Conservation (phyloP, 2,329 filamentous ascomycete genomes). For the Thielaviopsis musarum region DNA sequence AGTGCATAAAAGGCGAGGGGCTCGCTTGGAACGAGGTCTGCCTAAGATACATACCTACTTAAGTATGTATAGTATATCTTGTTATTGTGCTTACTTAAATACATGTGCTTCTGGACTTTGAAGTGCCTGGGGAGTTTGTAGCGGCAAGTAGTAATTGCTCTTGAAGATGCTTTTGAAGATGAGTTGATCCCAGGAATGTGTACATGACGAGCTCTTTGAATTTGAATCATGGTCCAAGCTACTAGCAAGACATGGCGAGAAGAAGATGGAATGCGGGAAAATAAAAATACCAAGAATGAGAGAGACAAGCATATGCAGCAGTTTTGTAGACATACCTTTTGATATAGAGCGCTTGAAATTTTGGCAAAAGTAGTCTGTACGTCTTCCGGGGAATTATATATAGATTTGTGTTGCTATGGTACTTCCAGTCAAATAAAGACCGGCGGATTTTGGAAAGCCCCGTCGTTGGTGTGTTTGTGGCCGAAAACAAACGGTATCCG, state of each 20-base stretch:
- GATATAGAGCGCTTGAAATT: background rate
- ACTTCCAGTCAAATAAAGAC: background rate
- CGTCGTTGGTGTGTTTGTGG: background rate
- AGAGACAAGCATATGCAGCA: background rate
- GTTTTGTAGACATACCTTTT: background rate
- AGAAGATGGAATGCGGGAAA: background rate
- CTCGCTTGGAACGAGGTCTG: background rate
- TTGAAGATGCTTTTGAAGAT: too few relatives aligned
- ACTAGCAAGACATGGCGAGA: background rate
- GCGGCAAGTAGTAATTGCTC: too few relatives aligned
- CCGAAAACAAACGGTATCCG: background rate
- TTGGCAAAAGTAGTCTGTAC: background rate
- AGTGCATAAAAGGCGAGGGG: background rate
- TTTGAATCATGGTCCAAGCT: too few relatives aligned
- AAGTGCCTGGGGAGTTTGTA: too few relatives aligned
- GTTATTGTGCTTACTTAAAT: too few relatives aligned
- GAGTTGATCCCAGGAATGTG: too few relatives aligned
- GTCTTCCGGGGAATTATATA: background rate
- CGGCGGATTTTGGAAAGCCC: background rate
- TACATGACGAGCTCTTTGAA: too few relatives aligned
- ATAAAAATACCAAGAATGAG: background rate
- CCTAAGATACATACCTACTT: background rate
- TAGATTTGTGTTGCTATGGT: background rate
- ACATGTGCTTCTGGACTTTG: too few relatives aligned
- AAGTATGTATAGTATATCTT: background rate